Base-by-base conservation (phyloP, 2,329 filamentous ascomycete species). In the Aspergillus quadricinctus region DNA sequence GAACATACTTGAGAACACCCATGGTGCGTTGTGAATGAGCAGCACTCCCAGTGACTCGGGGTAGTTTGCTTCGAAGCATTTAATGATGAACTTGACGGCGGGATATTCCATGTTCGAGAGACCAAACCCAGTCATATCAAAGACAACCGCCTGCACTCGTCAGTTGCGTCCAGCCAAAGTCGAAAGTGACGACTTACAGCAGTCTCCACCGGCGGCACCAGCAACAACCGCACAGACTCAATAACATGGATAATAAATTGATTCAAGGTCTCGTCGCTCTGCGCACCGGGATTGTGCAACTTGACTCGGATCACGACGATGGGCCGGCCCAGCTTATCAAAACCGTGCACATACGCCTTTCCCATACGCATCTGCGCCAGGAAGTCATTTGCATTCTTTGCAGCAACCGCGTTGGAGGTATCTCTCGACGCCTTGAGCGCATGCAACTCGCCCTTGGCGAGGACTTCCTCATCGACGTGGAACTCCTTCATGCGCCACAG, bases 101-200 rank as follows among this genome's bases (percentile, higher is more conserved):
- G 89, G 86, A 73, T 97, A 97, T 75, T 99, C 94, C 94, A 97
- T 97, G 75, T 99, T 97, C 11, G 92, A 89, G 77, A 97, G 82
- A 10, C 88, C 89, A 72, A 97, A 97, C 51, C 87, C 86, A 2
- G 90, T 95, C 90, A 97, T 92, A 71, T 99, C 93, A 68, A 99
- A 97, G 37, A 97, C 77, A 60, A 97, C 84, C 29, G 89, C 92
- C 90, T 95, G 29, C 41, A 2, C 40, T 35, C 1, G 23, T 58
- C 9, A 23, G 7, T 57, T 7, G 3, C 8, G 19, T 11, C 19
- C n/a, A 27, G 35, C 17, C 1, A 5, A 19, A 29, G 9, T 17
- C 4, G 17, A 40, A 45, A 50, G 3, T 28, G 7, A n/a, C 7
- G 14, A 48, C 88, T 78, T 81, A 95, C 91, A 60, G 92, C 92